Conservation (phyloP, 306 rosid genomes). For the Alnus rubra region DNA sequence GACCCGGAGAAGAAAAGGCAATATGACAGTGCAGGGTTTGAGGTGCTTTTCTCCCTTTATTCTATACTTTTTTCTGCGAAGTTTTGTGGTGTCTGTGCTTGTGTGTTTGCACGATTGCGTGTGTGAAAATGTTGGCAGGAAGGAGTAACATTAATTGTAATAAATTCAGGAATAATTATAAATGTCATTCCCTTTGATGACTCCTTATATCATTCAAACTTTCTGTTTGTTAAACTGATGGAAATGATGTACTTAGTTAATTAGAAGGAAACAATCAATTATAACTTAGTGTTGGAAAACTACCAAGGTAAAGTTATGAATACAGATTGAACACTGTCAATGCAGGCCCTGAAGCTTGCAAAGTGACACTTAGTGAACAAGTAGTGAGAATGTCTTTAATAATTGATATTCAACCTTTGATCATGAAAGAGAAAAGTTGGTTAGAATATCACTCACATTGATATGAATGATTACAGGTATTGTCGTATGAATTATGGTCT, state of each 20-base stretch:
- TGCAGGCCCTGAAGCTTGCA: background rate
- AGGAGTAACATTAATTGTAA: background rate
- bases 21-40: constrained; percentile 92
- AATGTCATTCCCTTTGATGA: background rate
- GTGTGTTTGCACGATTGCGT: background rate
- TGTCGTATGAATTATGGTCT: background rate
- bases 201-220: background rate
- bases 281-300: background rate
- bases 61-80: background rate
- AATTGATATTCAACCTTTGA: background rate
- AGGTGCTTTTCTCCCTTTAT: constrained; percentile 53
- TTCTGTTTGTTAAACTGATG: background rate
- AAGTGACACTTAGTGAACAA: background rate
- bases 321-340: background rate
- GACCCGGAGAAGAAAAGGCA: constrained; percentile 98
- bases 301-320: background rate
- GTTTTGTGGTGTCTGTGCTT: background rate
- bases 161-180: background rate
- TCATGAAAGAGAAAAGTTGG: background rate
- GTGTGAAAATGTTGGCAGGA: background rate
- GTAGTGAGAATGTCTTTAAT: background rate
- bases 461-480: background rate
- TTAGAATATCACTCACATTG: background rate
- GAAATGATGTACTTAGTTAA: background rate
- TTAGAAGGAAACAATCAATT: background rate